A percentile compares a stretch with the other conserved stretches of the same genome.
Conservation (phyloP, 345 rosid species). For the Boechera divaricarpa region DNA sequence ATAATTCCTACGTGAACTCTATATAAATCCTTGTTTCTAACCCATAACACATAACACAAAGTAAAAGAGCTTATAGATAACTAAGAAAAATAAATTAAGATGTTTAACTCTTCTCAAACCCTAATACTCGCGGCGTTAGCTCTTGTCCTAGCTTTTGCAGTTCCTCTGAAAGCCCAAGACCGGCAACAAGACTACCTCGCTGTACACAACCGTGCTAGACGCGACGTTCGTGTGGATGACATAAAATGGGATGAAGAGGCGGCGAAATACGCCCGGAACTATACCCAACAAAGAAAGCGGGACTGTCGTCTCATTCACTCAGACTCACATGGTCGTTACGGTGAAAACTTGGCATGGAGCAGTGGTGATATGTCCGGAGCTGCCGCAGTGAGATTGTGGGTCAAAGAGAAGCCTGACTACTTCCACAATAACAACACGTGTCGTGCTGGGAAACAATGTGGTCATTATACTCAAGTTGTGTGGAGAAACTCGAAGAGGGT, state of each 20-base stretch:
- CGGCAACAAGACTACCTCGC: slow-evolving; percentile 33
- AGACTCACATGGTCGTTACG: slow-evolving; percentile 43
- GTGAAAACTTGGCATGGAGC: slow-evolving; percentile 49
- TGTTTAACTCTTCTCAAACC: slow-evolving; percentile 25
- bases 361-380: slow-evolving; percentile 33
- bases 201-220: slow-evolving; percentile 38
- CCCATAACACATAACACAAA: neutral
- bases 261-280: slow-evolving; percentile 45
- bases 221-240: slow-evolving; percentile 34
- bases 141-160: slow-evolving; percentile 28
- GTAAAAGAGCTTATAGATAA: slow-evolving; percentile 1
- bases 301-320: slow-evolving; percentile 49
- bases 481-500: slow-evolving; percentile 57
- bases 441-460: slow-evolving; percentile 15
- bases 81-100: slow-evolving; percentile 25
- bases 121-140: slow-evolving; percentile 12
- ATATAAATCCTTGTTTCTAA: slow-evolving; percentile 26
- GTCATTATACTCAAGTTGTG: slow-evolving; percentile 63
- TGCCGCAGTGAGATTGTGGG: slow-evolving; percentile 46
- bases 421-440: slow-evolving; percentile 16
- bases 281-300: slow-evolving; percentile 8
- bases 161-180: slow-evolving; percentile 40
- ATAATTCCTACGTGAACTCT: slow-evolving; percentile 20
- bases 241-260: slow-evolving; percentile 47
- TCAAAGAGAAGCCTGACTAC: slow-evolving; percentile 32